phyloP scores from a whole-genome alignment of 305 asterid genomes.

The Solanum hybrid region DNA sequence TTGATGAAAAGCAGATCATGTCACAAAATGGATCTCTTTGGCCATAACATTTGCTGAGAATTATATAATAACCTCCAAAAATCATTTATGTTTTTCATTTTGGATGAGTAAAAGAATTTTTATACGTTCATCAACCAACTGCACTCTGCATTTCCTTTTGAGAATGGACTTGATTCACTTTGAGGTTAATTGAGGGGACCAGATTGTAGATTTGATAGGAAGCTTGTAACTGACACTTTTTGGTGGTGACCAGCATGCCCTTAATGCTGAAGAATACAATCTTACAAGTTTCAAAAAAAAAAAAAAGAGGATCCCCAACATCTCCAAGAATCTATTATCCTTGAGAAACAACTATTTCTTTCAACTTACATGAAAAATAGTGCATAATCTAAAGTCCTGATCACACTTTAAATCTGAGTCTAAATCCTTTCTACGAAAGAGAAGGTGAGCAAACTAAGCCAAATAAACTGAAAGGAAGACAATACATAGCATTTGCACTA shows the following conservation, averaged over 20 bases:
- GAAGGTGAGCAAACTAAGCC: not conserved
- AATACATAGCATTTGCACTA: not conserved
- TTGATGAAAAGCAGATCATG: not conserved
- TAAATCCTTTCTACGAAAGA: not conserved
- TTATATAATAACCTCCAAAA: not conserved
- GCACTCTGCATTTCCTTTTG: not conserved
- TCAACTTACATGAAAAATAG: not conserved
- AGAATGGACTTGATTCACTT: not conserved
- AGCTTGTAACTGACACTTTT: too few species aligned
- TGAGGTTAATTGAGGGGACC: not conserved
- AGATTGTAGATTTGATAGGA: too few species aligned
- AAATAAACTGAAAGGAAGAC: not conserved
- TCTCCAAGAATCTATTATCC: not conserved
- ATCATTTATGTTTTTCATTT: not conserved
- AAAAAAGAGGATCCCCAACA: not conserved
- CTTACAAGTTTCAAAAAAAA: too few species aligned
- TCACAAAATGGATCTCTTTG: not conserved
- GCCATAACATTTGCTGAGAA: not conserved
- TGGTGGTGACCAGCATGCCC: too few species aligned
- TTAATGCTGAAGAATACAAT: too few species aligned
- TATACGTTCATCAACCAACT: not conserved
- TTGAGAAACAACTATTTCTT: not conserved
- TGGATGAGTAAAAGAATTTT: not conserved
- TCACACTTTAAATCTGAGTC: not conserved
- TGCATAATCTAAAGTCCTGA: not conserved